These are phyloP conservation scores for Mortierella sp. DNA, from an alignment of 371 early-diverging fungal genomes.

Conservation along the genomic window DNA sequence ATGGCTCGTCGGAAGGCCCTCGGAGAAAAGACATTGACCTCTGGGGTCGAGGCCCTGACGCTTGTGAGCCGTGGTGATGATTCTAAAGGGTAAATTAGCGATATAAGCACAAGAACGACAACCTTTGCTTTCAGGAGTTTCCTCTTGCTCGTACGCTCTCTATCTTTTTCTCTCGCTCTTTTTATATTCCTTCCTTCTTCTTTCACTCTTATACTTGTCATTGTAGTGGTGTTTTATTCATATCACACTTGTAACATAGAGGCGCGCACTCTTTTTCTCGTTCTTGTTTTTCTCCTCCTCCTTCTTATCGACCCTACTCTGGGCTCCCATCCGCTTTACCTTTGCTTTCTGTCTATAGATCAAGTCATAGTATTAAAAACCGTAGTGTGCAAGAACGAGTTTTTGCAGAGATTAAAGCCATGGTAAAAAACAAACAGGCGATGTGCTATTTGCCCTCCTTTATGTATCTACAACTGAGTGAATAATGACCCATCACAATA, in stretches of 20 bases:
- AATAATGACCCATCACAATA: background rate
- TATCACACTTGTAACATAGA: conserved; percentile 12
- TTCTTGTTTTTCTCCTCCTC: background rate
- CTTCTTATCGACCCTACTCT: conserved; percentile 12
- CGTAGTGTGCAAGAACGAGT: conserved; percentile 52
- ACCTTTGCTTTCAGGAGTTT: background rate
- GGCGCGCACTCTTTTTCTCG: background rate
- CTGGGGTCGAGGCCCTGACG: conserved; percentile 41
- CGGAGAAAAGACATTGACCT: conserved; percentile 11
- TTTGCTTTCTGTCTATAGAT: conserved; percentile 21
- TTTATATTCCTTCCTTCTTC: background rate
- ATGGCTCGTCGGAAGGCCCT: conserved; percentile 38
- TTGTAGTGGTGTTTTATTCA: background rate
- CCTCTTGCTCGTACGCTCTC: background rate
- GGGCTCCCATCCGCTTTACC: background rate
- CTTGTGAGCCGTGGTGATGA: conserved; percentile 55
- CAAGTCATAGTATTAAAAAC: conserved; percentile 53
- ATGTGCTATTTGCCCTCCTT: background rate
- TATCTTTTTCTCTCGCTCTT: background rate
- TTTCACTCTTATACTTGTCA: background rate
- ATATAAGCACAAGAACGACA: background rate
- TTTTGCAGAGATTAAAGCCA: conserved; percentile 52
- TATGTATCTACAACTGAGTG: background rate
- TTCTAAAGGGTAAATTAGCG: conserved; percentile 37
- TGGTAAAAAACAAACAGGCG: conserved; percentile 24